Evolutionary conservation across 305 asterid species (phyloP), one percentile per base, ranked within the genome.

Genomic region (Petunia hybrid): DNA sequence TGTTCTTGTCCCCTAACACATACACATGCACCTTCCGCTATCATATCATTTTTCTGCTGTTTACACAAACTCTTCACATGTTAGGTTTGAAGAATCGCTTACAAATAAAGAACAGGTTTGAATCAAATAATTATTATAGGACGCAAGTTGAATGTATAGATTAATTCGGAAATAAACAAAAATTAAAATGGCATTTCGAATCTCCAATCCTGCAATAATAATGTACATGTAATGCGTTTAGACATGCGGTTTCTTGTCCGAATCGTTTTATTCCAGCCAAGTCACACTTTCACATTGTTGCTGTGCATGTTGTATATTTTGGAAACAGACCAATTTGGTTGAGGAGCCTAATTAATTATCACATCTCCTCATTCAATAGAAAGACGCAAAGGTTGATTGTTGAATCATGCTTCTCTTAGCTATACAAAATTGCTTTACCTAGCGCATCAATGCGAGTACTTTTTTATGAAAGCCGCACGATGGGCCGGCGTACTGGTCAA

Each of bases 1-100:
- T 22, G 60, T 70, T 70, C 43, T 70, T 70, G 77, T 70, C 38
- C 77, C 77, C 57, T 22, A 43, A 43, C 57, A 5, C 71, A 65
- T 22, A 22, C 48, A 65, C 42, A 62, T 8, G 14, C 67, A 3
- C 35, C 36, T 13, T 39, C 73, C 55, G 9, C 7, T 12, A 41
- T 65, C 31, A 65, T 14, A 13, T 70, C 10, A 70, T 16, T 16
- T n/a, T 69, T 31, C 60, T 31, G 31, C 8, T 46, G 60, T 68
- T 68, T 16, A 45, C n/a, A 43, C n/a, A 68, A 4, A 9, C 31
- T 42, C 12, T 70, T 70, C 60, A 70, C 77, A 70, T 70, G 77
- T 70, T 70, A 70, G 77, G 77, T 31, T 46, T 70, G 5, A 31
- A 70, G 5, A 70, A 6, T n/a, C 60, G 5, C 1, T 31, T 70